phyloP scores from a whole-genome alignment of 176 grass and related monocot genomes.

The Aegilops umbellulata region DNA sequence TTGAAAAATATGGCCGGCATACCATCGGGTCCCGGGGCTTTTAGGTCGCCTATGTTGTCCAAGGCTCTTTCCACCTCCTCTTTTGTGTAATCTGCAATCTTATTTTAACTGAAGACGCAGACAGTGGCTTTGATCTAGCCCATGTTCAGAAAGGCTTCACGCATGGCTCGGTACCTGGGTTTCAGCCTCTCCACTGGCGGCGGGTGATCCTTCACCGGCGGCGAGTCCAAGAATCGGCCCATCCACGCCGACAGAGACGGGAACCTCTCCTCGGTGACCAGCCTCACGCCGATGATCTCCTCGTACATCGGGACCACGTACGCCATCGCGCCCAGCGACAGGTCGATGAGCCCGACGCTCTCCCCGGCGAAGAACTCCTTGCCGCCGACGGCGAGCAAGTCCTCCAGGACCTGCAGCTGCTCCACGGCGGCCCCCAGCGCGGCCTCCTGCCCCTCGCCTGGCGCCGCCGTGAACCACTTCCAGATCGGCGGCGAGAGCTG shows the following conservation, averaged over 20 bases:
- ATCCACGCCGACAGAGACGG: constrained; percentile 36
- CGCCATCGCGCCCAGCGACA: constrained; percentile 25
- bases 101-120: too few species aligned
- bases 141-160: neutral
- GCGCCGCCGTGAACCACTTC: constrained; percentile 34
- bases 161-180: constrained; percentile 7
- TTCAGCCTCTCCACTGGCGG: constrained; percentile 29
- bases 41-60: too few species aligned
- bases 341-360: constrained; percentile 22
- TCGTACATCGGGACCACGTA: constrained; percentile 36
- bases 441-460: constrained; percentile 11
- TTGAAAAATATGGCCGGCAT: too few species aligned
- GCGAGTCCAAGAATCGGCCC: constrained; percentile 22
- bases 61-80: too few species aligned
- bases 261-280: constrained; percentile 22
- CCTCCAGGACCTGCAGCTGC: constrained; percentile 37
- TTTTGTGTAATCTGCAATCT: too few species aligned
- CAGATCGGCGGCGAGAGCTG: constrained; percentile 45
- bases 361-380: constrained; percentile 37
- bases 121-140: neutral
- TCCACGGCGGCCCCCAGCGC: constrained; percentile 1
- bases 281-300: constrained; percentile 19
- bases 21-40: too few species aligned
- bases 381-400: neutral
- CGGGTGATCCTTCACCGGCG: constrained; percentile 19